Conservation (phyloP, 208 protist genomes). For the Trypanosoma caninum region DNA sequence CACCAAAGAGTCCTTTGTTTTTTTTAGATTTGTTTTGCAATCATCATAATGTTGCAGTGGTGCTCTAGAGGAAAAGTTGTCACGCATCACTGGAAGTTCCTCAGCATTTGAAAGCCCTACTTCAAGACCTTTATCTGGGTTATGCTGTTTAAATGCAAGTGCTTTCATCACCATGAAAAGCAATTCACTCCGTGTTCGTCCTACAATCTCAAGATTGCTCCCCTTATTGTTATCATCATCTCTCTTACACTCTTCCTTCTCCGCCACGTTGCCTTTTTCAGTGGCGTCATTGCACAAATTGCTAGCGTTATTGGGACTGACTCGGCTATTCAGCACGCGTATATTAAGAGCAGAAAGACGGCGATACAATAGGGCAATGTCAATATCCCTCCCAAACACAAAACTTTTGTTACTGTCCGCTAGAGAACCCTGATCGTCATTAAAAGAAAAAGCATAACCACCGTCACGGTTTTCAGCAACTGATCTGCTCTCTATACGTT, state of each 20-base stretch:
- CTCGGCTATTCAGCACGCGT: neutral
- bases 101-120: neutral
- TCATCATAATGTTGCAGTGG: no score
- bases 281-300: neutral
- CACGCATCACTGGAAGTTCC: neutral
- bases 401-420: neutral
- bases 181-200: neutral
- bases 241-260: neutral
- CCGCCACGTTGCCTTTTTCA: neutral
- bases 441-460: no score
- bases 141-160: slow-evolving; percentile 4
- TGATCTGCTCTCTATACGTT: no score
- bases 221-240: neutral
- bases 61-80: no score
- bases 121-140: neutral
- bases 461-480: no score
- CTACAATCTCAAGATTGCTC: no score
- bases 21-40: no score
- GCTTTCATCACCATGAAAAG: slow-evolving; percentile 3
- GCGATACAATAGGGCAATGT: neutral
- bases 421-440: neutral
- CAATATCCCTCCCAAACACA: slow-evolving; percentile 5
- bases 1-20: neutral
- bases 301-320: neutral
- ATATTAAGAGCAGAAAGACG: neutral